Conservation (phyloP, 208 protist genomes). For the Tritrichomonas foetus region DNA sequence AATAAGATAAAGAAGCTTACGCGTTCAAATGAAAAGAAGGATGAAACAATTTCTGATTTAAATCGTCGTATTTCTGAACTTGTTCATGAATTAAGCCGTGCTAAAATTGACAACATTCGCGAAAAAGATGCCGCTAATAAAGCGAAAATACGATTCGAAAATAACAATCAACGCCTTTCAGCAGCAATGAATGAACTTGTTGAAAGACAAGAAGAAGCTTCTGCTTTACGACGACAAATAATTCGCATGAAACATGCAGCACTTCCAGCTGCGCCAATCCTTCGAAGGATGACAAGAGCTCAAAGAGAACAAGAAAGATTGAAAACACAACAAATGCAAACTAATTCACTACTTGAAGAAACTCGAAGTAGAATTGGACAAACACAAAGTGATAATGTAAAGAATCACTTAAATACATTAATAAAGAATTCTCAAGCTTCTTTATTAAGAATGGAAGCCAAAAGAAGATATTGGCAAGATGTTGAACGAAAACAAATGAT, state of each 20-base stretch:
- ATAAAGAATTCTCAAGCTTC: not conserved
- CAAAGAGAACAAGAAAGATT: not conserved
- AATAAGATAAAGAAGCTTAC: not conserved
- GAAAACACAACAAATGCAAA: not conserved
- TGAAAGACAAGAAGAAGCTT: not conserved
- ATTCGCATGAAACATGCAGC: not conserved
- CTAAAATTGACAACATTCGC: not conserved
- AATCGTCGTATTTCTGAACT: not conserved
- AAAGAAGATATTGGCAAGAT: not conserved
- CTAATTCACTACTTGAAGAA: not conserved
- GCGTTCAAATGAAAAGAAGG: not conserved
- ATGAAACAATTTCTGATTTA: not conserved
- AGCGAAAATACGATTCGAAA: not conserved
- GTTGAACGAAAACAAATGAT: not conserved
- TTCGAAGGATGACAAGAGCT: not conserved
- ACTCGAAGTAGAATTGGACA: not conserved
- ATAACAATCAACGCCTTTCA: not conserved
- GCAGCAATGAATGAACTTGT: not conserved
- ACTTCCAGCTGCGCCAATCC: not conserved
- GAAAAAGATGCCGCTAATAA: not conserved
- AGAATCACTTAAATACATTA: not conserved
- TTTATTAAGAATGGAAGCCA: not conserved
- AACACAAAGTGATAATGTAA: not conserved
- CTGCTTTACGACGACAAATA: not conserved
- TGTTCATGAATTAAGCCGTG: no score